These are phyloP conservation scores for Metrosideros polymorpha DNA, from an alignment of 441 rosid species.

Conservation along the genomic window DNA sequence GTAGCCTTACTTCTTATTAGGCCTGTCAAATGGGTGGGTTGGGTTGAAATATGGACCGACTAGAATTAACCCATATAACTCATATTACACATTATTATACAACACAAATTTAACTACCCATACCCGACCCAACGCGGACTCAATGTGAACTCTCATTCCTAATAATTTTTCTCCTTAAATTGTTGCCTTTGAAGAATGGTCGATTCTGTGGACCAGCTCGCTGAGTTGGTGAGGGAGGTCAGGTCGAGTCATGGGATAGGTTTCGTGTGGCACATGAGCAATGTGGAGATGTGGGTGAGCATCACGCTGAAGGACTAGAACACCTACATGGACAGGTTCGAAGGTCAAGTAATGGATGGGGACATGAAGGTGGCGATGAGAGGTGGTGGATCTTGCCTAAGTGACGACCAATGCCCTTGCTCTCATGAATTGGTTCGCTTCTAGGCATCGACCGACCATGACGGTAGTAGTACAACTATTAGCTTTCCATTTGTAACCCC, in stretches of 20 bases:
- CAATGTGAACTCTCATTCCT: background rate
- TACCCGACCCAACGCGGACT: fast-evolving
- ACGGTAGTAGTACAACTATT: background rate
- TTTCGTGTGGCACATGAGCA: fast-evolving
- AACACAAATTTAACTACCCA: fast-evolving
- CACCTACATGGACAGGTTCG: background rate
- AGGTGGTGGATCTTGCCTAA: background rate
- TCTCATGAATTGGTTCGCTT: background rate
- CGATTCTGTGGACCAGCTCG: fast-evolving
- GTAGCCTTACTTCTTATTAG: background rate
- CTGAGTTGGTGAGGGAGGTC: background rate
- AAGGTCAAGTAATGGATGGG: background rate
- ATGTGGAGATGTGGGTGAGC: background rate
- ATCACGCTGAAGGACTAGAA: fast-evolving
- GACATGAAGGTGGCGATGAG: background rate
- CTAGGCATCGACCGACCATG: background rate
- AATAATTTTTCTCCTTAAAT: background rate
- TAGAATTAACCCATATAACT: fast-evolving
- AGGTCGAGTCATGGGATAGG: background rate
- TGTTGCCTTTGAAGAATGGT: background rate
- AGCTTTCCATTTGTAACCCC: background rate
- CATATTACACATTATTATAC: fast-evolving
- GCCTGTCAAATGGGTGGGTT: background rate
- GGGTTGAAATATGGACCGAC: fast-evolving
- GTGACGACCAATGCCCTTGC: background rate